phyloP scores from a whole-genome alignment of 306 rosid genomes.

The Begonia peltatifolia region DNA sequence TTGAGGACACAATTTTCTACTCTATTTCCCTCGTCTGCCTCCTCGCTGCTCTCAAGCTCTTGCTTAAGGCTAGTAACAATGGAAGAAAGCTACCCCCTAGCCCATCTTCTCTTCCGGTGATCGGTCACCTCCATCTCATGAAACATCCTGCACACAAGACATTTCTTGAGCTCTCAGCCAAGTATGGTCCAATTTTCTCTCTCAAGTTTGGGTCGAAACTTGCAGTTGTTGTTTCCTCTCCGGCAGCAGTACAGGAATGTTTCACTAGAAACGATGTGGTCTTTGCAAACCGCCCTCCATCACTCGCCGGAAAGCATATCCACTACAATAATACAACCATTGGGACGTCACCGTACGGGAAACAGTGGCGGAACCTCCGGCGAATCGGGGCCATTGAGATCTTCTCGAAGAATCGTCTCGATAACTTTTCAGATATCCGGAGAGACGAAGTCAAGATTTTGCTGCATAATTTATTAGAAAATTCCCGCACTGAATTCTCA shows the following conservation, averaged over 20 bases:
- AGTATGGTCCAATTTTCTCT: slow-evolving; percentile 24
- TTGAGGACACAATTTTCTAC: not conserved
- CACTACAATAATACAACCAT: slow-evolving; percentile 30
- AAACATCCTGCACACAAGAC: slow-evolving; percentile 25
- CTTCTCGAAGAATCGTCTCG: slow-evolving; percentile 29
- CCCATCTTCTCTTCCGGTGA: slow-evolving; percentile 39
- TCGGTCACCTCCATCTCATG: slow-evolving; percentile 47
- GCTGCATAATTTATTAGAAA: slow-evolving; percentile 11
- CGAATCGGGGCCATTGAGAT: slow-evolving; percentile 47
- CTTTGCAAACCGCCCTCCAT: slow-evolving; percentile 32
- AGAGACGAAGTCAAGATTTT: slow-evolving; percentile 29
- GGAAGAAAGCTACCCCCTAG: slow-evolving; percentile 32
- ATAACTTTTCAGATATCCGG: slow-evolving; percentile 17
- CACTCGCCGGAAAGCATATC: slow-evolving; percentile 20
- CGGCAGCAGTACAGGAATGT: slow-evolving; percentile 36
- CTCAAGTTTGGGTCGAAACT: slow-evolving; percentile 21
- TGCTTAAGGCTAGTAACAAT: slow-evolving; percentile 1
- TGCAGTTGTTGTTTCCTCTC: slow-evolving; percentile 35
- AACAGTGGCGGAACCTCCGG: slow-evolving; percentile 88
- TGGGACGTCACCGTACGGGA: slow-evolving; percentile 28
- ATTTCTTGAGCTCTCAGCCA: slow-evolving; percentile 19
- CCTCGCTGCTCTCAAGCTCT: slow-evolving; percentile 13
- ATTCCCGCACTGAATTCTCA: slow-evolving; percentile 5
- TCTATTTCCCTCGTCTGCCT: not conserved
- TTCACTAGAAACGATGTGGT: slow-evolving; percentile 54